phyloP scores from a whole-genome alignment of 2,329 filamentous ascomycete species.

The Colletotrichum limetticola region DNA sequence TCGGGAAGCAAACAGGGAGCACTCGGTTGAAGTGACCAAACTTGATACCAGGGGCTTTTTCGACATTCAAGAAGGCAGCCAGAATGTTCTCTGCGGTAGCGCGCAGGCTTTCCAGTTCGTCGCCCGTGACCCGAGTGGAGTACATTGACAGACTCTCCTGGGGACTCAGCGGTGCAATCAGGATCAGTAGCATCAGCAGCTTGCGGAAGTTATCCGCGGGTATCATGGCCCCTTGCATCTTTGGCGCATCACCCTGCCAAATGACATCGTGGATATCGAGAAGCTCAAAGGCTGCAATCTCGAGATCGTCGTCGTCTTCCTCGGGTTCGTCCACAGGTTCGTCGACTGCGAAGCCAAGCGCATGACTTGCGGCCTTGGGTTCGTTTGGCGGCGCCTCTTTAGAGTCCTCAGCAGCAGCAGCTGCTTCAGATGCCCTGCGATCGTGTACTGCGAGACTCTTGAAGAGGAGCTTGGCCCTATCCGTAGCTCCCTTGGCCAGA shows the following conservation, averaged over 20 bases:
- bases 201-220: slow-evolving; percentile 79
- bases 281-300: slow-evolving; percentile 75
- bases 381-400: slow-evolving; percentile 33
- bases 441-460: slow-evolving; percentile 79
- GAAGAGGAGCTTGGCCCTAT: slow-evolving; percentile 74
- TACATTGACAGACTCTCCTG: slow-evolving; percentile 74
- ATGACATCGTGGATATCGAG: slow-evolving; percentile 73
- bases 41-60: slow-evolving; percentile 71
- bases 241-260: slow-evolving; percentile 59
- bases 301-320: slow-evolving; percentile 70
- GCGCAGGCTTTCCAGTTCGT: slow-evolving; percentile 68
- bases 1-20: slow-evolving; percentile 70
- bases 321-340: slow-evolving; percentile 56
- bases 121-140: slow-evolving; percentile 63
- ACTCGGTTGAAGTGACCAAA: slow-evolving; percentile 70
- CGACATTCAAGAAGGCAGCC: slow-evolving; percentile 72
- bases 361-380: slow-evolving; percentile 31
- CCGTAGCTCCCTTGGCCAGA: slow-evolving; percentile 65
- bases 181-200: slow-evolving; percentile 75
- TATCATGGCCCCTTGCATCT: slow-evolving; percentile 73
- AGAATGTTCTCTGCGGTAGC: slow-evolving; percentile 73
- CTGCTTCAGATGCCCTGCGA: slow-evolving; percentile 57
- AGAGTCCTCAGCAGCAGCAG: slow-evolving; percentile 12
- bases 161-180: slow-evolving; percentile 71
- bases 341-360: slow-evolving; percentile 58